Base-by-base conservation (phyloP, 1,139 yeast species). In the Yamadazyma buinensis region DNA sequence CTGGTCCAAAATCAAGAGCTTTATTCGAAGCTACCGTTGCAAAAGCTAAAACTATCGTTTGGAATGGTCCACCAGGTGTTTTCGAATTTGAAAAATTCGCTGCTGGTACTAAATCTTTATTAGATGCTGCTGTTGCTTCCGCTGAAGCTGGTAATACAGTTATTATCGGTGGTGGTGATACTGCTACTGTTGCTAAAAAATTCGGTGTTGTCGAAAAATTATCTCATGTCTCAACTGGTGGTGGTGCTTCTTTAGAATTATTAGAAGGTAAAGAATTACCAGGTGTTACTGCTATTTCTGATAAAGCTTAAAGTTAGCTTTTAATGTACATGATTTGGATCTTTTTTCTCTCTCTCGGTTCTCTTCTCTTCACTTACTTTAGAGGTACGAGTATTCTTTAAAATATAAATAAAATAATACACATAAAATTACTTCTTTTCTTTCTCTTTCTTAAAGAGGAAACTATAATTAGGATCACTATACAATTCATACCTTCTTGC, bases 21-120 rank as follows among this genome's bases (percentile, higher is more conserved):
- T 75, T 83, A 53, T 90, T 84, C 61, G 75, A 80, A 48, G 78
- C 69, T 43, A 82, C 95, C 45, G 86, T 90, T 50, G 83, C 84
- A 48, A 75, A 82, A 70, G 94, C 97, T 52, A 87, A 88, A 80
- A 92, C 97, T 57, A 90, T 90, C 57, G 90, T 90, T 58, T 90
- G 97, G 97, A 90, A 90, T 74, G 97, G 97, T 62, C 97, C 97
- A 46, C 96, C 97, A 66, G 97, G 97, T 76, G 97, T 90, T 55
- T 90, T 90, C 61, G 97, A 90, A 74, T 88, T 90, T 59, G 95
- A 86, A 47, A 76, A 76, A 57, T 90, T 90, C 61, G 82, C 96
- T 50, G 67, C 67, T 42, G 97, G 97, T 70, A 90, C 97, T 60
- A 84, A 87, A 74, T 66, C 86, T 41, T 71, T 88, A 67, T 78